phyloP scores from a whole-genome alignment of 2,329 filamentous ascomycete species.

The Neonectria magnoliae region DNA sequence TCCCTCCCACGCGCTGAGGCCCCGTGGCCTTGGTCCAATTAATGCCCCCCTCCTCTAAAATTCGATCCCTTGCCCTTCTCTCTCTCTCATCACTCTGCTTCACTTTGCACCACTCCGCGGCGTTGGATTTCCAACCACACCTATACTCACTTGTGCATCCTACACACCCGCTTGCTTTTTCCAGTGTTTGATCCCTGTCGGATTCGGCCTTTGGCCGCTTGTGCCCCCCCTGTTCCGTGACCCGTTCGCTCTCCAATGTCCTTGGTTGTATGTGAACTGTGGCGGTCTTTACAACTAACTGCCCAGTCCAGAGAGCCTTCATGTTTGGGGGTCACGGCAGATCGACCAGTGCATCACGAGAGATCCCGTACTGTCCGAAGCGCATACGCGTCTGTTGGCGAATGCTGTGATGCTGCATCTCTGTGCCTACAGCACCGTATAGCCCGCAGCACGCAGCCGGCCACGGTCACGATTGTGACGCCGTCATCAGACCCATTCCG shows the following conservation, averaged over 20 bases:
- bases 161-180: slow-evolving; percentile 4
- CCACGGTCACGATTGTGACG: neutral
- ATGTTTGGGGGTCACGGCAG: slow-evolving; percentile 1
- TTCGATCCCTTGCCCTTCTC: neutral
- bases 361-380: neutral
- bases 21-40: neutral
- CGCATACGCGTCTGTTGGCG: neutral
- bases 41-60: neutral
- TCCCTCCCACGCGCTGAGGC: neutral
- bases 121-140: slow-evolving; percentile 1
- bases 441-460: neutral
- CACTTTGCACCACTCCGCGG: neutral
- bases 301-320: slow-evolving; percentile 8
- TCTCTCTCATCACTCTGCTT: neutral
- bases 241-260: slow-evolving; percentile 6
- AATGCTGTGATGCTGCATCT: neutral
- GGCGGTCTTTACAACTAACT: neutral
- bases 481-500: slow-evolving; percentile 9
- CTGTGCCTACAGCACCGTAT: neutral
- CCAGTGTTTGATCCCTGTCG: slow-evolving; percentile 2
- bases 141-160: neutral
- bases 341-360: neutral
- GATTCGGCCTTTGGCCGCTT: neutral
- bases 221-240: slow-evolving; percentile 12
- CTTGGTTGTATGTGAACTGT: slow-evolving; percentile 1